phyloP scores from a whole-genome alignment of 2,329 filamentous ascomycete species.

The Pseudogymnoascus sp. region DNA sequence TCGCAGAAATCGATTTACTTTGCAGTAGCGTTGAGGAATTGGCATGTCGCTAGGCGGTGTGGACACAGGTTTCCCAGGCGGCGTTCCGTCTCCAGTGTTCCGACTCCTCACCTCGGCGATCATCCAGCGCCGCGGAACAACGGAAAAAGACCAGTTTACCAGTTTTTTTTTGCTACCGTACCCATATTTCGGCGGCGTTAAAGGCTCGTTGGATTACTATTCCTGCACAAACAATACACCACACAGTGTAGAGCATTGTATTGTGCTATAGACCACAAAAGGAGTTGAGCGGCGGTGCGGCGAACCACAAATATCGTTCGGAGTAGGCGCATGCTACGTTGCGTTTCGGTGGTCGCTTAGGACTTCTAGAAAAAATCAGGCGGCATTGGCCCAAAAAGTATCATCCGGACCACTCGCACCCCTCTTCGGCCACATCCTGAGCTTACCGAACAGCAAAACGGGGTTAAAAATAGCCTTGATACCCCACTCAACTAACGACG shows the following conservation, averaged over 20 bases:
- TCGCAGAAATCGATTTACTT: not conserved
- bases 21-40: not conserved
- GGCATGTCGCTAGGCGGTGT: not conserved
- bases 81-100: not conserved
- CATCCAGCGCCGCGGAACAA: not conserved
- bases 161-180: not conserved
- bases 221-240: not conserved
- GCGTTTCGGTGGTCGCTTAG: not conserved
- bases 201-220: not conserved
- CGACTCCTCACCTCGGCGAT: constrained; percentile 1
- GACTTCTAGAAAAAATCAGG: constrained; percentile 1
- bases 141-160: not conserved
- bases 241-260: not conserved
- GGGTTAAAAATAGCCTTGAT: constrained; percentile 5
- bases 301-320: not conserved
- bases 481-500: not conserved
- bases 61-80: not conserved
- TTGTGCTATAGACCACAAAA: not conserved
- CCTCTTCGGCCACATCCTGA: not conserved
- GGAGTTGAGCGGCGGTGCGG: not conserved
- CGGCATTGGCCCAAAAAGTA: not conserved
- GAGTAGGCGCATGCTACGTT: constrained; percentile 4
- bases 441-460: not conserved
- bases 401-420: not conserved
- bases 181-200: not conserved